Conservation (phyloP, 2,329 filamentous ascomycete species). For the Fonsecaea nubica region DNA sequence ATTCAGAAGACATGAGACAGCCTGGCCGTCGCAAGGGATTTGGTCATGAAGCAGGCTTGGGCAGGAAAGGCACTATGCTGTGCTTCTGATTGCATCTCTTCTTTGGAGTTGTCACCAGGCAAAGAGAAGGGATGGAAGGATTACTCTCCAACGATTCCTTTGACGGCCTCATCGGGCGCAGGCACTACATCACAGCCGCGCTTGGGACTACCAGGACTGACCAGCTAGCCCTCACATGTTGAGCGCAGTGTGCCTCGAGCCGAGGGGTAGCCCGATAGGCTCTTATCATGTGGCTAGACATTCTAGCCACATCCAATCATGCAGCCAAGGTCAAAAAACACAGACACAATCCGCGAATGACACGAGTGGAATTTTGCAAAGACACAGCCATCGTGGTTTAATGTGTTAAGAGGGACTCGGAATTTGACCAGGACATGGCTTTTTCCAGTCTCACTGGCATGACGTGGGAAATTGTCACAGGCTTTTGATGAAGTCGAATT, state of each 20-base stretch:
- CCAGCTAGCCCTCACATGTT: neutral
- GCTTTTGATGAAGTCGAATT: neutral
- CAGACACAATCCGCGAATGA: conserved; percentile 12
- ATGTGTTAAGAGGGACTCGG: neutral
- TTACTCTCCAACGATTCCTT: neutral
- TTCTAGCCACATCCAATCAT: conserved; percentile 2
- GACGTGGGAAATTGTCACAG: neutral
- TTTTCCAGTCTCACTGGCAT: neutral
- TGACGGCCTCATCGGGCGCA: conserved; percentile 2
- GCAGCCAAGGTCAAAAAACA: neutral
- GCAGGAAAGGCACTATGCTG: neutral
- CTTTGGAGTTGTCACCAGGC: conserved; percentile 1
- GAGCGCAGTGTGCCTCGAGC: conserved; percentile 4
- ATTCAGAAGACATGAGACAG: conserved; percentile 13
- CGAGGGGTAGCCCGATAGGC: conserved; percentile 13
- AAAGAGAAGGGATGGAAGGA: neutral
- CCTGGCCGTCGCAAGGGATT: conserved; percentile 8
- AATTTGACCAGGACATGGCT: neutral
- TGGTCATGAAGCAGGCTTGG: conserved; percentile 13
- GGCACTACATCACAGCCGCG: conserved; percentile 10
- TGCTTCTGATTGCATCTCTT: conserved; percentile 8
- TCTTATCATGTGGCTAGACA: conserved; percentile 4
- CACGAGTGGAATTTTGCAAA: conserved; percentile 2
- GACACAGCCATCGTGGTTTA: neutral
- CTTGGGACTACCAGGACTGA: neutral